Evolutionary conservation across 1,284 basidiomycete genomes (phyloP).

Genomic region (Cryptococcus sp.): DNA sequence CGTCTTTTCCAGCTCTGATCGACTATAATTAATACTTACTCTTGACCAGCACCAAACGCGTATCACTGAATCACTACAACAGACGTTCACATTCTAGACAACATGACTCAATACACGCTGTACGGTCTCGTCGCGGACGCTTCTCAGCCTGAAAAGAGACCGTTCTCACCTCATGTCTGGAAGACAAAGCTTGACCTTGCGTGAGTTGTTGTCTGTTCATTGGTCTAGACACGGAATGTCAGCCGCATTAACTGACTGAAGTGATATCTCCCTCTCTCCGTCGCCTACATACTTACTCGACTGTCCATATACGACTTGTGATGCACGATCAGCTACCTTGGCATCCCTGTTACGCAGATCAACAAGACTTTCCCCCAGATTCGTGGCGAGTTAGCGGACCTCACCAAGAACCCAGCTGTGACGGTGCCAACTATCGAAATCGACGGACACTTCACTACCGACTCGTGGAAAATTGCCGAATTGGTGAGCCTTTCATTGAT

Average conservation of each 20-base stretch:
- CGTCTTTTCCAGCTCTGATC: no score
- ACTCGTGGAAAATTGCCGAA: conserved; percentile 39
- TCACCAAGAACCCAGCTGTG: conserved; percentile 35
- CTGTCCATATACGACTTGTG: no score
- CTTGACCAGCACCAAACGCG: no score
- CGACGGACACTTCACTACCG: conserved; percentile 31
- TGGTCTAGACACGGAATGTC: background rate
- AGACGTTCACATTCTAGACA: no score
- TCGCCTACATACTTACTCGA: background rate
- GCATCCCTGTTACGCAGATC: background rate
- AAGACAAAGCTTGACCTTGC: conserved; percentile 22
- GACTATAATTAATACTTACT: no score
- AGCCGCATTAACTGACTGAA: background rate
- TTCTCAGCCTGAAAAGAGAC: conserved; percentile 10
- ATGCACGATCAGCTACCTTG: background rate
- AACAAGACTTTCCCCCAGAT: conserved; percentile 31
- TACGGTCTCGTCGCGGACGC: conserved; percentile 14
- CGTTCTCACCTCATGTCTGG: conserved; percentile 19
- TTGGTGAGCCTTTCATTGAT: conserved; percentile 22
- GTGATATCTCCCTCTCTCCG: background rate
- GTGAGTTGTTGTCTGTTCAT: conserved; percentile 6
- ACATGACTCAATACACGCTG: conserved; percentile 16
- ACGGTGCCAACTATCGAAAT: conserved; percentile 36
- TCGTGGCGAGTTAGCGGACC: conserved; percentile 26
- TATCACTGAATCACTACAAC: no score